phyloP scores from a whole-genome alignment of 2,329 filamentous ascomycete genomes.

The Graphiopsis chlorocephala region DNA sequence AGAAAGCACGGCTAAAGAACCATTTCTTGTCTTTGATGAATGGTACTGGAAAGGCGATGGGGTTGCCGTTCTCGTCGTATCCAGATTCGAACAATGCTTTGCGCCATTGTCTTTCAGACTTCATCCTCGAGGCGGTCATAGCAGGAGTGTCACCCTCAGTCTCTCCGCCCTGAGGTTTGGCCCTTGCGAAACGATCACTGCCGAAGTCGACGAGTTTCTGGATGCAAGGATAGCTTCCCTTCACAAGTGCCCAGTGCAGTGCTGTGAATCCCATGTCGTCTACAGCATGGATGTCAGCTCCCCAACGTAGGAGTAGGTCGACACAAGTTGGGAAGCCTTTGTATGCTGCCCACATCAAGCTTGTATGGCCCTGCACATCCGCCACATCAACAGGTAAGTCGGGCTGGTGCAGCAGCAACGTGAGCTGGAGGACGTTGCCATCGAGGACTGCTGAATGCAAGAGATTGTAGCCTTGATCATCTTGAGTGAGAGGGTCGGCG shows the following conservation, averaged over 20 bases:
- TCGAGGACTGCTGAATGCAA: conserved; percentile 96
- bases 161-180: conserved; percentile 46
- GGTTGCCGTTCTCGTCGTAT: conserved; percentile 74
- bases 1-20: conserved; percentile 83
- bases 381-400: conserved; percentile 90
- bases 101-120: conserved; percentile 77
- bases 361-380: conserved; percentile 87
- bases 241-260: conserved; percentile 93
- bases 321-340: conserved; percentile 93
- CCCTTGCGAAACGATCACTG: conserved; percentile 87
- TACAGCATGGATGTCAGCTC: conserved; percentile 83
- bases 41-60: conserved; percentile 70
- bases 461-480: conserved; percentile 96
- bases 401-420: conserved; percentile 80
- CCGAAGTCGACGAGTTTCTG: conserved; percentile 95
- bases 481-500: conserved; percentile 86
- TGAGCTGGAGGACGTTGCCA: conserved; percentile 86
- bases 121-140: conserved; percentile 84
- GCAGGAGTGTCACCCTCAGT: conserved; percentile 82
- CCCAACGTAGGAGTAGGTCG: conserved; percentile 90
- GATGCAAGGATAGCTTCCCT: conserved; percentile 83
- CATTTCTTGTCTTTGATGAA: conserved; percentile 72
- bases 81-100: conserved; percentile 79
- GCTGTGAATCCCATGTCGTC: conserved; percentile 95
- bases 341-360: conserved; percentile 98